These are phyloP conservation scores for Chlamydomonas sp. DNA, from an alignment of 139 green algal species.

Conservation along the genomic window DNA sequence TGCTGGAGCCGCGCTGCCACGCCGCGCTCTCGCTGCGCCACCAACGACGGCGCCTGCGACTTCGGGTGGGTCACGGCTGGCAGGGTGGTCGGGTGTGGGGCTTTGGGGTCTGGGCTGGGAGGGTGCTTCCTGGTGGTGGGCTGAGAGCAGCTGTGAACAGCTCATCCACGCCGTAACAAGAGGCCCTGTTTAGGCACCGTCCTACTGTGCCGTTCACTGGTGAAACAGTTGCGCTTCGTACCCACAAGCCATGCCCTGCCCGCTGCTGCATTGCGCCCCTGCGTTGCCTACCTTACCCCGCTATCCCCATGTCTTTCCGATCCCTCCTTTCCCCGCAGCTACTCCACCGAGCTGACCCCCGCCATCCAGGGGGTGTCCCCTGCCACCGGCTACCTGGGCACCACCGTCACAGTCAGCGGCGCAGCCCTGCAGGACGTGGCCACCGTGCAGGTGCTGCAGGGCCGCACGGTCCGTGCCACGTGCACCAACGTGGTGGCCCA, in stretches of 20 bases:
- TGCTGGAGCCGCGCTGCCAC: not conserved
- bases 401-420: not conserved
- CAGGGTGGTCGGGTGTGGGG: not conserved
- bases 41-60: not conserved
- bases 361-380: not conserved
- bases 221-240: too few relatives aligned
- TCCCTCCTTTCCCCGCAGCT: not conserved
- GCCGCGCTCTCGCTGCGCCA: not conserved
- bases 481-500: not conserved
- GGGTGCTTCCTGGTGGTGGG: not conserved
- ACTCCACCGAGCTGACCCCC: slow-evolving; percentile 13
- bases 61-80: slow-evolving; percentile 4
- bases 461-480: not conserved
- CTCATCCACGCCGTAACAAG: too few relatives aligned
- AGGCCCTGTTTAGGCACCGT: too few relatives aligned
- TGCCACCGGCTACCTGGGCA: not conserved
- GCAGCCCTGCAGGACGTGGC: not conserved
- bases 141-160: not conserved
- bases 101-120: not conserved
- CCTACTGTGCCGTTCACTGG: too few relatives aligned
- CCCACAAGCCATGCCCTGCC: too few relatives aligned
- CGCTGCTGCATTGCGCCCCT: too few relatives aligned
- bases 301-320: not conserved
- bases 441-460: not conserved
- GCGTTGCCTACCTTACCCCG: too few relatives aligned